phyloP scores from a whole-genome alignment of 768 basidiomycete species.

The Agaricus sinodeliciosus region DNA sequence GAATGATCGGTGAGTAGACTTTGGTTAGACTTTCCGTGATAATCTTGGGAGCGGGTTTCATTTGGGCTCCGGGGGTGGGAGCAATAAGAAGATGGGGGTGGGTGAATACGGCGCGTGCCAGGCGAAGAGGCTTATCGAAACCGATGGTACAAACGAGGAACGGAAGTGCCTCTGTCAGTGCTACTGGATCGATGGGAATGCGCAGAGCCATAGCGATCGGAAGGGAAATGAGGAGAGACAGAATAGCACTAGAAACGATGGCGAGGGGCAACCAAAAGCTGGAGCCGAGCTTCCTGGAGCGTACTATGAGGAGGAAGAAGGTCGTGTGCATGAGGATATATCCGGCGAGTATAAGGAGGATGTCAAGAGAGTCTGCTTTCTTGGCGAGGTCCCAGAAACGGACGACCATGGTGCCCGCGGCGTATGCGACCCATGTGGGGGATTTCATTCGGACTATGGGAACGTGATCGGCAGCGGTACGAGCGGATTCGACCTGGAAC shows the following conservation, averaged over 20 bases:
- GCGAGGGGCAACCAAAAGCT: conserved; percentile 54
- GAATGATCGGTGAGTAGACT: conserved; percentile 77
- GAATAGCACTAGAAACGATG: conserved; percentile 72
- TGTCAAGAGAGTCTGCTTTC: conserved; percentile 95
- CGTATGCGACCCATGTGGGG: conserved; percentile 87
- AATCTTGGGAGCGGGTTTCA: conserved; percentile 78
- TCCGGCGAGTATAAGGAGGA: conserved; percentile 87
- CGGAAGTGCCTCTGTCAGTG: conserved; percentile 90
- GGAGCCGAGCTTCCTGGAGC: conserved; percentile 79
- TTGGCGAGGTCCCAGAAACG: conserved; percentile 86
- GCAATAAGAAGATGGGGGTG: conserved; percentile 60
- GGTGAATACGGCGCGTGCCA: conserved; percentile 84
- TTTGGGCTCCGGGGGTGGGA: conserved; percentile 19
- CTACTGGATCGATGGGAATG: conserved; percentile 89
- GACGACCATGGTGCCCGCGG: conserved; percentile 62
- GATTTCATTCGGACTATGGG: conserved; percentile 70
- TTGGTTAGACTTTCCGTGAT: conserved; percentile 77
- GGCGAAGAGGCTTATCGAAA: conserved; percentile 93
- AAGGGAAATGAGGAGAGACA: conserved; percentile 81
- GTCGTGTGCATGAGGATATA: conserved; percentile 95
- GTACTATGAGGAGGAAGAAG: conserved; percentile 85
- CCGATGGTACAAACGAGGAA: conserved; percentile 98
- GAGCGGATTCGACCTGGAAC: conserved; percentile 40
- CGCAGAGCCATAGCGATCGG: conserved; percentile 66
- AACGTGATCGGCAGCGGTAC: conserved; percentile 34